Evolutionary conservation across 495 filamentous ascomycete species (phyloP).

Genomic region (Acidomyces sp.): DNA sequence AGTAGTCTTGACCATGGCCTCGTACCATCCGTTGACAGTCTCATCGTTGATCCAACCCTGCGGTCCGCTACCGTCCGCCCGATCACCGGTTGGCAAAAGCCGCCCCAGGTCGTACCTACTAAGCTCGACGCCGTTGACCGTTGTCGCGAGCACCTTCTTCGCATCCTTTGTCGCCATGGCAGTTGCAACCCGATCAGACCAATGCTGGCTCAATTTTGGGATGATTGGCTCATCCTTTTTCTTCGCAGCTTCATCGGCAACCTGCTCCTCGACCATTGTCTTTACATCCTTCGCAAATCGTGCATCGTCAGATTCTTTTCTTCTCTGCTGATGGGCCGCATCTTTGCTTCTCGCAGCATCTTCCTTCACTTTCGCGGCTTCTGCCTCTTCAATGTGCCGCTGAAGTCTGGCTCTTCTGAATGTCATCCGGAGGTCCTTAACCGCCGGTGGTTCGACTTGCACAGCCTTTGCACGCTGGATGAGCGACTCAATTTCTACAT

Average conservation of each 20-base stretch:
- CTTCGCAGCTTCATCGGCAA: conserved; percentile 18
- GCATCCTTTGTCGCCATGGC: conserved; percentile 23
- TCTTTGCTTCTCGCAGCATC: not conserved
- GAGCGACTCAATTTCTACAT: too few relatives aligned
- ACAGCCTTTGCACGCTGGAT: not conserved
- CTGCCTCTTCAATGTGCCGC: not conserved
- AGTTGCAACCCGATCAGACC: conserved; percentile 31
- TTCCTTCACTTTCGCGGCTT: not conserved
- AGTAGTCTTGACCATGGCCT: conserved; percentile 45
- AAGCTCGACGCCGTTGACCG: conserved; percentile 41
- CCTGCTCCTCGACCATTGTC: conserved; percentile 11
- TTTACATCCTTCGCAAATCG: conserved; percentile 1
- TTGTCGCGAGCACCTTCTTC: conserved; percentile 31
- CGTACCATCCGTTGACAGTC: conserved; percentile 57
- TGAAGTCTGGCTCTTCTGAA: not conserved
- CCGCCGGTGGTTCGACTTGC: not conserved
- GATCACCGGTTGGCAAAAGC: conserved; percentile 31
- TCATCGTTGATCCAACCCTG: conserved; percentile 92
- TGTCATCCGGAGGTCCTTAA: not conserved
- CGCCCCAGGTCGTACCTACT: conserved; percentile 47
- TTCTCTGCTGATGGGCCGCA: not conserved
- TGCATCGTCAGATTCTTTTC: not conserved
- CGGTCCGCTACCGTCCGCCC: not conserved
- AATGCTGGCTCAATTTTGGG: conserved; percentile 33
- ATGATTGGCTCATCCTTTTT: conserved; percentile 21